Base-by-base conservation (phyloP, 306 rosid genomes). In the Albizia julibrissin region DNA sequence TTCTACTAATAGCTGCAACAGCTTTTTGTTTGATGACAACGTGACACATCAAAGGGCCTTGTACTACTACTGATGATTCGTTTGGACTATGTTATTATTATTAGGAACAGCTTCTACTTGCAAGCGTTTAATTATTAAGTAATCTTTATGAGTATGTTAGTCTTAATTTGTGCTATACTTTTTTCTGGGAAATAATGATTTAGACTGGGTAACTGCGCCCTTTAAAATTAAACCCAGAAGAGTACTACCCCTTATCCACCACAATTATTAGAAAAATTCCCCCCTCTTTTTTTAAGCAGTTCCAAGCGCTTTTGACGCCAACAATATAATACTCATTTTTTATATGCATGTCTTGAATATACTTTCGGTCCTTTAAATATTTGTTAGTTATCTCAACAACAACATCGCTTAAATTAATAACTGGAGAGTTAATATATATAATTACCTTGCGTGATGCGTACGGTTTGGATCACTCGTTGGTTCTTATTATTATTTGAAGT, bases 11-110 rank as follows among this genome's bases (percentile, higher is more conserved):
- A 65, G 65, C 74, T 77, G 88, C 83, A 90, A 75, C 85, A 85
- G 82, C 88, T 86, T 89, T 75, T 88, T 88, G 91, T 86, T 91
- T 80, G 93, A 87, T 83, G 91, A 91, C 42, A 82, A 83, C 88
- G 83, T 87, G 91, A 87, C 89, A 83, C 84, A 88, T 44, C 92
- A 86, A 84, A 88, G 69, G 70, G 87, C 82, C 79, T 64, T 80
- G 89, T 84, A 87, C 86, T 85, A 88, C 13, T 24, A 24, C 37
- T 71, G 54, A 66, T 71, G 54, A 66, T 34, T 64, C 6, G 7
- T 15, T 64, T 64, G 40, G n/a, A 29, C 69, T 3, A n/a, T 29
- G 19, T 58, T 37, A 6, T 37, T 22, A 21, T 54, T 21, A 27
- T 14, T 27, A 16, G 69, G 39, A 62, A 62, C 69, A n/a, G n/a